Evolutionary conservation across 2,329 filamentous ascomycete genomes (phyloP).

Genomic region (Cladorrhinum sp.): DNA sequence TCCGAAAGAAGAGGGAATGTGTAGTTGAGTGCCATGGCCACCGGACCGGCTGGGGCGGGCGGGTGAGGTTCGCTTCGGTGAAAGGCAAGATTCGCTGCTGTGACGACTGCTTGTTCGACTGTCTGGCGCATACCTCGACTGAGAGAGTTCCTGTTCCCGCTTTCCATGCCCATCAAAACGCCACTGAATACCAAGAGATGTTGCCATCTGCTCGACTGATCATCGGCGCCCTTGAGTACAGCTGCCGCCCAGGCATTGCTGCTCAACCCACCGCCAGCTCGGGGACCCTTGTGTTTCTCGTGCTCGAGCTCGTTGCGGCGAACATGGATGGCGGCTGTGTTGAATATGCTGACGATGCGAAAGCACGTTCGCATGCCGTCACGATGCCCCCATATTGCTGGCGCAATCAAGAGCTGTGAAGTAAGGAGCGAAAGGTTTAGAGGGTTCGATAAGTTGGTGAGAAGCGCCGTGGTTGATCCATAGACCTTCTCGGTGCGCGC

Average conservation of each 20-base stretch:
- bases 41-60: slow-evolving; percentile 44
- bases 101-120: slow-evolving; percentile 70
- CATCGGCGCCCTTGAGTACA: slow-evolving; percentile 56
- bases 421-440: slow-evolving; percentile 71
- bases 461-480: slow-evolving; percentile 63
- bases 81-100: slow-evolving; percentile 73
- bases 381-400: slow-evolving; percentile 63
- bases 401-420: slow-evolving; percentile 67
- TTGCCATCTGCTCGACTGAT: slow-evolving; percentile 68
- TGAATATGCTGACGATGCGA: slow-evolving; percentile 68
- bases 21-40: slow-evolving; percentile 72
- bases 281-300: slow-evolving; percentile 27
- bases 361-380: slow-evolving; percentile 57
- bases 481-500: slow-evolving; percentile 55
- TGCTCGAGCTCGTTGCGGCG: slow-evolving; percentile 47
- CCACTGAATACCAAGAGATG: slow-evolving; percentile 79
- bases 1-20: slow-evolving; percentile 70
- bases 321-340: slow-evolving; percentile 59
- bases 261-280: slow-evolving; percentile 41
- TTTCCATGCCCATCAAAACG: slow-evolving; percentile 72
- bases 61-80: slow-evolving; percentile 36
- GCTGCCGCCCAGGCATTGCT: slow-evolving; percentile 56
- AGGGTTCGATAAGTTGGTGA: slow-evolving; percentile 69
- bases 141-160: slow-evolving; percentile 60
- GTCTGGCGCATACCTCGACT: slow-evolving; percentile 61